Conservation (phyloP, 306 rosid genomes). For the Prunus davidiana region DNA sequence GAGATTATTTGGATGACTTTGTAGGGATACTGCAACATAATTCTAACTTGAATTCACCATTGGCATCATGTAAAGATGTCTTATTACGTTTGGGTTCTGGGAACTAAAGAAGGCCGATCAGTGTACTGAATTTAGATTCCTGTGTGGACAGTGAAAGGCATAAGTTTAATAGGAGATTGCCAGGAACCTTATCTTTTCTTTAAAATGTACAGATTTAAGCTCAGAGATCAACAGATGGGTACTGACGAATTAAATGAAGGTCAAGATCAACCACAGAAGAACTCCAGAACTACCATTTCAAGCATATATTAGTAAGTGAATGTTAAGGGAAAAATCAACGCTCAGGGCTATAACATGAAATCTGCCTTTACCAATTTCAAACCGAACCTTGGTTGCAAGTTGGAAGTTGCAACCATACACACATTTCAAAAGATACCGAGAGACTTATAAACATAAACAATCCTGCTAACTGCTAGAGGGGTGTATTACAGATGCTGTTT, state of each 20-base stretch:
- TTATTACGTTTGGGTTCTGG: neutral
- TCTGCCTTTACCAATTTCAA: neutral
- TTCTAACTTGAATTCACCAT: no score
- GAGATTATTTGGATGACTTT: slow-evolving; percentile 5
- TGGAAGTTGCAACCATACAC: neutral
- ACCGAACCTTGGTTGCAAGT: neutral
- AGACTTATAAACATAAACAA: neutral
- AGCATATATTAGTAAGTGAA: neutral
- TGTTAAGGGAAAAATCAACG: neutral
- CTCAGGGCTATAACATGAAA: neutral
- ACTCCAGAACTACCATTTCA: neutral
- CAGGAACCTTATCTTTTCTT: neutral
- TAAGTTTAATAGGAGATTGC: neutral
- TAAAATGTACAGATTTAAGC: slow-evolving; percentile 2
- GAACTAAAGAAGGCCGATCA: slow-evolving; percentile 1
- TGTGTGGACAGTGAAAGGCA: neutral
- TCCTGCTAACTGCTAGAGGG: neutral
- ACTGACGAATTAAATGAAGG: neutral
- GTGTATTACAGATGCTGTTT: neutral
- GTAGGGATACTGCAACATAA: neutral
- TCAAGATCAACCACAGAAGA: neutral
- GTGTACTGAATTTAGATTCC: neutral
- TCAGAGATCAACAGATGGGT: neutral
- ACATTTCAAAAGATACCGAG: neutral
- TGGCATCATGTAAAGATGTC: no score